These are phyloP conservation scores for Nemania diffusa DNA, from an alignment of 2,329 filamentous ascomycete genomes.

Conservation along the genomic window DNA sequence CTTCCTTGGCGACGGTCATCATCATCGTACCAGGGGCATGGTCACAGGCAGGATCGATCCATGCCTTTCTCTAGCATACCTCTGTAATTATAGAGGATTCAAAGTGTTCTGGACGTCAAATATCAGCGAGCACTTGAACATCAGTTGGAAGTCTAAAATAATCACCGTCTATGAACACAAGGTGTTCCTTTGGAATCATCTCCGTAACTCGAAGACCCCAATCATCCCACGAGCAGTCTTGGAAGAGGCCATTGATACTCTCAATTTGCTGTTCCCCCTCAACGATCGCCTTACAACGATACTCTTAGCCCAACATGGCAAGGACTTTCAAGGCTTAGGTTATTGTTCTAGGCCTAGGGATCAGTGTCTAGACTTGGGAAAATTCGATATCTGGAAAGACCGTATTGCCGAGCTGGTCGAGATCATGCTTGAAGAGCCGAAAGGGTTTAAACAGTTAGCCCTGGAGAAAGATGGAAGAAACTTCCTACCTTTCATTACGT, in stretches of 20 bases:
- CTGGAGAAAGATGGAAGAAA: slow-evolving; percentile 30
- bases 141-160: slow-evolving; percentile 37
- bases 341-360: slow-evolving; percentile 31
- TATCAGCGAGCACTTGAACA: slow-evolving; percentile 36
- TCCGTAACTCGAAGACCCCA: slow-evolving; percentile 19
- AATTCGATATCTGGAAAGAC: slow-evolving; percentile 29
- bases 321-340: slow-evolving; percentile 32
- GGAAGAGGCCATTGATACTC: slow-evolving; percentile 40
- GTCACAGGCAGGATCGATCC: slow-evolving; percentile 26
- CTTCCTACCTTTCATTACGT: slow-evolving; percentile 28
- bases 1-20: slow-evolving; percentile 9
- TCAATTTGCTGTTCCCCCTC: slow-evolving; percentile 41
- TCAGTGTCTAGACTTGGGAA: slow-evolving; percentile 23
- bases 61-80: slow-evolving; percentile 19
- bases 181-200: slow-evolving; percentile 37
- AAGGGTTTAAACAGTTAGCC: slow-evolving; percentile 25
- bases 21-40: neutral
- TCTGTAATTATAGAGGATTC: slow-evolving; percentile 32
- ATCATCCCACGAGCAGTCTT: slow-evolving; percentile 31
- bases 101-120: slow-evolving; percentile 39
- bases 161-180: slow-evolving; percentile 43
- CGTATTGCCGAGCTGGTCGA: slow-evolving; percentile 26
- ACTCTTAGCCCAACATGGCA: slow-evolving; percentile 31
- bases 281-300: slow-evolving; percentile 28
- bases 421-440: slow-evolving; percentile 34